phyloP scores from a whole-genome alignment of 164 flowering plant species.

The Nelumbo lutea region DNA sequence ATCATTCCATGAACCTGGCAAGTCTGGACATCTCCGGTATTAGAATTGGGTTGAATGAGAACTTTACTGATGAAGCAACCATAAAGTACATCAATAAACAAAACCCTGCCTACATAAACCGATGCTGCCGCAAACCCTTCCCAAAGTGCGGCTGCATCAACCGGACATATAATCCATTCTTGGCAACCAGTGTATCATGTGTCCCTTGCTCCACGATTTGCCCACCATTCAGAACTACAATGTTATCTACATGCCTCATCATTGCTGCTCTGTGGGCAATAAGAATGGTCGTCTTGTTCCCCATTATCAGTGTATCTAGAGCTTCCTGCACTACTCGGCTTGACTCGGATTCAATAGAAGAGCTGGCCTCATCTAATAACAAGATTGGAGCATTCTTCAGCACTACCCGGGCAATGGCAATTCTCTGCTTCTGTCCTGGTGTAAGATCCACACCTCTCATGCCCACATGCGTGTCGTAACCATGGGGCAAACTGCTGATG shows the following conservation, averaged over 20 bases:
- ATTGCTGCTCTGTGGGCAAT: constrained; percentile 96
- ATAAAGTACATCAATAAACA: constrained; percentile 11
- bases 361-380: constrained; percentile 89
- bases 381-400: constrained; percentile 96
- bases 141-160: constrained; percentile 96
- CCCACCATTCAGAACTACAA: constrained; percentile 95
- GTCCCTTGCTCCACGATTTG: constrained; percentile 94
- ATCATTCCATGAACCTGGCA: constrained; percentile 3
- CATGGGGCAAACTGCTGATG: constrained; percentile 94
- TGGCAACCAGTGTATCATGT: constrained; percentile 76
- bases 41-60: constrained; percentile 16
- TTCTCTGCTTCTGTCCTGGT: constrained; percentile 97
- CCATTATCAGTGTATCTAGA: constrained; percentile 93
- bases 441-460: constrained; percentile 96
- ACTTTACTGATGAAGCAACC: constrained; percentile 11
- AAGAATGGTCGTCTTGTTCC: constrained; percentile 91
- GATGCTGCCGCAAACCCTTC: constrained; percentile 82
- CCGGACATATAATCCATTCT: constrained; percentile 79
- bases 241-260: constrained; percentile 99
- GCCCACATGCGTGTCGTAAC: constrained; percentile 95
- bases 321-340: constrained; percentile 98
- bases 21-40: constrained; percentile 1
- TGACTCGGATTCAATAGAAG: constrained; percentile 93
- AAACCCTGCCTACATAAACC: constrained; percentile 41
- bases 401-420: constrained; percentile 91